phyloP scores from a whole-genome alignment of 345 rosid genomes.

The Cardamine occulta region DNA sequence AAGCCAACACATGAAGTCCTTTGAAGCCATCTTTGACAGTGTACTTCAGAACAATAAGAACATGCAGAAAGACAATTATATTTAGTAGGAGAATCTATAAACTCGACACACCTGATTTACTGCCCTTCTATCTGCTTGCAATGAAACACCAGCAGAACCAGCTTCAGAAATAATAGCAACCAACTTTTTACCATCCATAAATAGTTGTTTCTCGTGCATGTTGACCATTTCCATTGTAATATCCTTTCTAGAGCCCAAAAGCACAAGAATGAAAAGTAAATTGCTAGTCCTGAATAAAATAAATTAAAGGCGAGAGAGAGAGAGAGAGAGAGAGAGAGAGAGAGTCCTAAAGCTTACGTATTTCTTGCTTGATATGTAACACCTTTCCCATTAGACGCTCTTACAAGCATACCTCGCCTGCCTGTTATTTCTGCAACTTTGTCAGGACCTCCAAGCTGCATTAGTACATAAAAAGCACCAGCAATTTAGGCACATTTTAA shows the following conservation, averaged over 20 bases:
- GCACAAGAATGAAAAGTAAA: conserved; percentile 30
- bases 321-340: background rate
- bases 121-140: conserved; percentile 98
- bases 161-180: conserved; percentile 99
- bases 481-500: conserved; percentile 26
- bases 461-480: conserved; percentile 32
- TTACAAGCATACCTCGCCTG: conserved; percentile 98
- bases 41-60: conserved; percentile 8
- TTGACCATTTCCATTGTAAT: conserved; percentile 98
- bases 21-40: conserved; percentile 19
- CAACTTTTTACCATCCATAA: conserved; percentile 95
- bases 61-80: conserved; percentile 5
- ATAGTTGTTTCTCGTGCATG: conserved; percentile 97
- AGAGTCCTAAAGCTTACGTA: conserved; percentile 63
- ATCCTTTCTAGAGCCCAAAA: conserved; percentile 72
- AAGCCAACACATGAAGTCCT: conserved; percentile 12
- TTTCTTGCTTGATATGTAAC: conserved; percentile 97
- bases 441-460: conserved; percentile 99
- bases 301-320: background rate
- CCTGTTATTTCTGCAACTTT: conserved; percentile 98
- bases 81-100: conserved; percentile 13
- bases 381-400: conserved; percentile 93
- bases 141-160: conserved; percentile 98
- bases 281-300: conserved; percentile 27
- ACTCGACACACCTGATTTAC: conserved; percentile 69